Conservation (phyloP, 148 eudicot species). For the Arbutus unedo region DNA sequence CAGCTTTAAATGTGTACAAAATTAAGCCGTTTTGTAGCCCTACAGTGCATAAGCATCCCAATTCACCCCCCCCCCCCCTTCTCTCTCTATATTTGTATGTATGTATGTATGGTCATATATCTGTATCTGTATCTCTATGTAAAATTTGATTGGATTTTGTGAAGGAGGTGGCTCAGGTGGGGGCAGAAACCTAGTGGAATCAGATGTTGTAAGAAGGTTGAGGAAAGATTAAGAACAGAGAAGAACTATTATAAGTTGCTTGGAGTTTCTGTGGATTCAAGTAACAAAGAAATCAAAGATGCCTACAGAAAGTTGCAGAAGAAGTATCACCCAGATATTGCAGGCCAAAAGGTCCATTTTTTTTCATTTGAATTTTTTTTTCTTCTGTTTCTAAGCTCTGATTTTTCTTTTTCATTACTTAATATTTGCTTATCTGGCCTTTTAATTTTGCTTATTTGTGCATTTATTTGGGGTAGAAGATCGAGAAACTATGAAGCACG, state of each 20-base stretch:
- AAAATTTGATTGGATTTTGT: background rate
- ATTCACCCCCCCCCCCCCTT: background rate
- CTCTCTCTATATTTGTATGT: background rate
- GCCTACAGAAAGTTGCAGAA: constrained; percentile 54
- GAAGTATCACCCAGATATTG: constrained; percentile 65
- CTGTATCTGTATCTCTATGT: background rate
- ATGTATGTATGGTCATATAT: background rate
- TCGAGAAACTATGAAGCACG: background rate
- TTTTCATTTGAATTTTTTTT: background rate
- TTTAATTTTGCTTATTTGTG: background rate
- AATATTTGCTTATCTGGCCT: background rate
- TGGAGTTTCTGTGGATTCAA: constrained; percentile 45
- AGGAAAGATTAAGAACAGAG: constrained; percentile 13
- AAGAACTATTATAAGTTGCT: constrained; percentile 47
- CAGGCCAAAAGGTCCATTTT: constrained; percentile 46
- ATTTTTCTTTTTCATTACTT: background rate
- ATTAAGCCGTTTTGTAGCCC: too few species aligned
- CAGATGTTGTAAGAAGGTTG: constrained; percentile 24
- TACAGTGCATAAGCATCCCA: background rate
- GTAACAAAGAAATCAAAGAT: constrained; percentile 40
- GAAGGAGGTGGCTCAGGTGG: constrained; percentile 18
- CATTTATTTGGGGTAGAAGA: background rate
- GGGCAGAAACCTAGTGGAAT: constrained; percentile 12
- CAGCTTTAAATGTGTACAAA: too few species aligned
- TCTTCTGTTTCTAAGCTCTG: background rate